These are phyloP conservation scores for Hevea brasiliensis DNA, from an alignment of 345 rosid species.

Conservation along the genomic window DNA sequence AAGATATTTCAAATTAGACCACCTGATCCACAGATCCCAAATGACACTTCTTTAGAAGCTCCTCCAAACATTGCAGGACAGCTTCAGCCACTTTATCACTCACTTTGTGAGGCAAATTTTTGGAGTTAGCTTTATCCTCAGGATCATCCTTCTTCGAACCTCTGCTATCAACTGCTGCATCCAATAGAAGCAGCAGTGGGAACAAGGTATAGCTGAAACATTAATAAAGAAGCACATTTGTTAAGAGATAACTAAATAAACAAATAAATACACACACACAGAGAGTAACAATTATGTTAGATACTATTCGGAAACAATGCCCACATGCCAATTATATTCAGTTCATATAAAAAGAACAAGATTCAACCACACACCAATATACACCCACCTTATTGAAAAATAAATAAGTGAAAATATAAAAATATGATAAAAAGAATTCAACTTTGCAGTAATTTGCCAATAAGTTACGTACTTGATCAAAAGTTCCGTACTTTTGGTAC, in stretches of 20 bases:
- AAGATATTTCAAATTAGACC: neutral
- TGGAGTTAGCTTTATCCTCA: constrained; percentile 10
- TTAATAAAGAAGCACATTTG: neutral
- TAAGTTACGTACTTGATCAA: neutral
- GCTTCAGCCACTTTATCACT: constrained; percentile 87
- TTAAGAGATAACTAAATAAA: neutral
- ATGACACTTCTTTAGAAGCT: constrained; percentile 65
- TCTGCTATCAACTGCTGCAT: constrained; percentile 64
- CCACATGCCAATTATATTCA: neutral
- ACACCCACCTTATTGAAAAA: too few species aligned
- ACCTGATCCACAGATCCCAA: constrained; percentile 78
- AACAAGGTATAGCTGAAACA: constrained; percentile 73
- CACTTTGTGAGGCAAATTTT: constrained; percentile 34
- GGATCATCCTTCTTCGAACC: constrained; percentile 30
- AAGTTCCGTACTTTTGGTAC: too few species aligned
- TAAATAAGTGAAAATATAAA: too few species aligned
- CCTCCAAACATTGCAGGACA: constrained; percentile 72
- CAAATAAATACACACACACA: neutral
- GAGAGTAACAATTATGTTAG: too few species aligned
- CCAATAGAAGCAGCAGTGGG: constrained; percentile 79
- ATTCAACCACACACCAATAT: neutral
- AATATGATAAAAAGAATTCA: too few species aligned
- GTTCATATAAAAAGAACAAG: neutral
- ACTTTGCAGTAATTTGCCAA: neutral
- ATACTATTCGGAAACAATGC: too few species aligned